phyloP scores from a whole-genome alignment of 495 filamentous ascomycete species.

The Durotheca rogersii region DNA sequence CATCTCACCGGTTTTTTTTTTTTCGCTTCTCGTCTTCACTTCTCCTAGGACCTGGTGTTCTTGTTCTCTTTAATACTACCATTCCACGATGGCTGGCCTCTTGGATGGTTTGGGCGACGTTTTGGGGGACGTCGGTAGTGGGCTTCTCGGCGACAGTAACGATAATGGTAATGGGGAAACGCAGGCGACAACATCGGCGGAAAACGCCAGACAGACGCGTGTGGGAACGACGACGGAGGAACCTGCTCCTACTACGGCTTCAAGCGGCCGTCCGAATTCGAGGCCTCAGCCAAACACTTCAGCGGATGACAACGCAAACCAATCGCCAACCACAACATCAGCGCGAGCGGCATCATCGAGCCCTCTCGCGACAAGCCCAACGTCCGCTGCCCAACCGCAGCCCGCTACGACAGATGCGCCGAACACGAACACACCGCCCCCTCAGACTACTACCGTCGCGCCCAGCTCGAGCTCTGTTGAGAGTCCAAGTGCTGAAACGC shows the following conservation, averaged over 20 bases:
- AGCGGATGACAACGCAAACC: conserved; percentile 1
- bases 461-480: conserved; percentile 16
- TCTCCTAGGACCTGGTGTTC: conserved; percentile 39
- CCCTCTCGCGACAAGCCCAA: background rate
- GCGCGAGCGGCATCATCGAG: too few relatives aligned
- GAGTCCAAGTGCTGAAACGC: conserved; percentile 3
- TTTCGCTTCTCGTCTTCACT: conserved; percentile 19
- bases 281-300: conserved; percentile 7
- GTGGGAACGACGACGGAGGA: background rate
- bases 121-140: conserved; percentile 18
- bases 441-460: conserved; percentile 20
- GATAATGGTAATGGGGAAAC: background rate
- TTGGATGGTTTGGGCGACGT: conserved; percentile 24
- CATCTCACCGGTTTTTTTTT: conserved; percentile 17
- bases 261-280: background rate
- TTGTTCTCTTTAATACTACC: conserved; percentile 10
- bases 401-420: conserved; percentile 16
- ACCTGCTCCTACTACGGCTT: conserved; percentile 11
- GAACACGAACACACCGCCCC: too few relatives aligned
- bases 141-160: conserved; percentile 20
- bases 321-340: conserved; percentile 1
- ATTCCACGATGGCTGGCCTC: conserved; percentile 35
- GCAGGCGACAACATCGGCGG: background rate
- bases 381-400: background rate
- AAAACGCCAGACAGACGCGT: background rate